Conservation (phyloP, 345 rosid species). For the Citrus reticulata region DNA sequence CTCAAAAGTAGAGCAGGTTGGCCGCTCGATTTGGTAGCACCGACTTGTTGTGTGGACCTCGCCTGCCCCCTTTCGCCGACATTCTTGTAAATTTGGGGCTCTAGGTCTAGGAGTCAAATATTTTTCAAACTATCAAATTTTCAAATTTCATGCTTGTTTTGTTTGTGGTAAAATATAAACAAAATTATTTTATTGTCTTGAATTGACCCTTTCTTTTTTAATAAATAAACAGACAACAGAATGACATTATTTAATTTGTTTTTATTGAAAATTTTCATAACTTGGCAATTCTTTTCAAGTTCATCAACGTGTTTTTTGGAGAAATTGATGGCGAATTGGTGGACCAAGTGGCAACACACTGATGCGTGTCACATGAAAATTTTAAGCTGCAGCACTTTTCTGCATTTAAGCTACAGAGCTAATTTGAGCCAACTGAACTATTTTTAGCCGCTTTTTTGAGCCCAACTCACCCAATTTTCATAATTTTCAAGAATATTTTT, state of each 20-base stretch:
- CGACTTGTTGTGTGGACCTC: conserved; percentile 30
- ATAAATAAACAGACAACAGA: too few species aligned
- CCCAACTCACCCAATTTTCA: not conserved
- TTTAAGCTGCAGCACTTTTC: not conserved
- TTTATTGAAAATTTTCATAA: too few species aligned
- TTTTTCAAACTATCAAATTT: not conserved
- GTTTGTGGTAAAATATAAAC: not conserved
- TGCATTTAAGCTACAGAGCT: not conserved
- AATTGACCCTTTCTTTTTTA: too few species aligned
- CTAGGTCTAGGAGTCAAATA: not conserved
- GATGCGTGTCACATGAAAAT: not conserved
- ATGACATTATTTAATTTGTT: too few species aligned
- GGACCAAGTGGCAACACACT: not conserved
- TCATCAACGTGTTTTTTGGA: not conserved
- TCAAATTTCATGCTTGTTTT: not conserved
- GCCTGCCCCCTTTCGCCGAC: conserved; percentile 34
- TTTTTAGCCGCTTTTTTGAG: not conserved
- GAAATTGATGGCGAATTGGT: not conserved
- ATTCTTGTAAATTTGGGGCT: not conserved
- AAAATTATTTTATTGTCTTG: not conserved
- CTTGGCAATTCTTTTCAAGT: not conserved
- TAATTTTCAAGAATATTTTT: too few species aligned
- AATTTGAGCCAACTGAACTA: not conserved
- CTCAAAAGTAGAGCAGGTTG: not conserved
- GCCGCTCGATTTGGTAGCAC: conserved; percentile 5